Base-by-base conservation (phyloP, 768 basidiomycete species). In the Rhodotorula toruloides region DNA sequence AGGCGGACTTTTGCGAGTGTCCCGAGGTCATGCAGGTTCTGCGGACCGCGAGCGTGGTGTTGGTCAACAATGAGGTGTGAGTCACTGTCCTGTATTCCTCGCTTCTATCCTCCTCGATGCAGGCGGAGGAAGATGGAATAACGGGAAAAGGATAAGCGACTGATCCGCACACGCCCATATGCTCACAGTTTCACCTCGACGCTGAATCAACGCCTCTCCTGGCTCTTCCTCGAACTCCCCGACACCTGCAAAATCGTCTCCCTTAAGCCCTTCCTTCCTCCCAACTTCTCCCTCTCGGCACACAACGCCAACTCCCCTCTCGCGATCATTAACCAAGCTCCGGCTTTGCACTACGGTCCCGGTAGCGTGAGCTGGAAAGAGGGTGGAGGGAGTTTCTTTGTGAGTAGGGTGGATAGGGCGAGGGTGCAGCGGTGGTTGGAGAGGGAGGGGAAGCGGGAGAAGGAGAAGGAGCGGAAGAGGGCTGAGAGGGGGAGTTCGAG, bases 201-300 rank as follows among this genome's bases (percentile, higher is more conserved):
- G 4, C 76, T 98, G 66, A 98, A 97, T 77, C 89, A 90, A 74
- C 84, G 86, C 2, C 79, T 99, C 22, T 82, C 88, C 50, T 86
- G 88, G 36, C 88, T 91, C 74, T 98, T 98, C 78, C 80, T 99
- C 60, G 96, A 99, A 75, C 80, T 98, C 65, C 96, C 91, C 75
- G 90, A 94, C 65, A 90, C 90, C 27, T 91, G 92, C 0, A 86
- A 86, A 54, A 88, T 99, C 53, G 84, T 98, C 43, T 91, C 90
- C 27, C 79, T 99, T 25, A 85, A 87, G 64, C 90, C 91, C 2
- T 96, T 92, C 61, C 83, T 86, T 39, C 81, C 94, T 55, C 89
- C 88, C 1, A 87, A 90, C 72, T 86, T 87, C 49, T 93, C 89
- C 43, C 81, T 96, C 63, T 90, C 88, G 1, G 87, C 91, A 72